A percentile compares a stretch with the other conserved stretches of the same genome.
Evolutionary conservation across 371 early-diverging fungal genomes (phyloP).

Genomic region (Syncephalis fuscata): DNA sequence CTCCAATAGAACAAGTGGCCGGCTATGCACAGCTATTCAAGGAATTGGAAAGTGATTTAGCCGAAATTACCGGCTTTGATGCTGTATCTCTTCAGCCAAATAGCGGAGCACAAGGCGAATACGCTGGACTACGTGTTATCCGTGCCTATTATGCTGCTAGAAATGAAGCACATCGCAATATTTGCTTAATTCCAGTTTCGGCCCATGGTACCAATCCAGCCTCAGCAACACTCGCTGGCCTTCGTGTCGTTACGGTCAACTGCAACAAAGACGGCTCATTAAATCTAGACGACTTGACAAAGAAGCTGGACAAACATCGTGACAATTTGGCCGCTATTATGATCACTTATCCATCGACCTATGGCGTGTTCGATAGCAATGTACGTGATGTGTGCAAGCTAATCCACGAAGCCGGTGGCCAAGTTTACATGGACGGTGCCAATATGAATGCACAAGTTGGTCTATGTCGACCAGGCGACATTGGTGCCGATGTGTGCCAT

Average conservation of each 20-base stretch:
- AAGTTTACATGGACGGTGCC: slow-evolving; percentile 98
- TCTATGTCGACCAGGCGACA: slow-evolving; percentile 84
- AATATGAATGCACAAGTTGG: slow-evolving; percentile 98
- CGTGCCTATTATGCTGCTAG: slow-evolving; percentile 73
- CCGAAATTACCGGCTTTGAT: slow-evolving; percentile 86
- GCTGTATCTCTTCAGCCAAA: slow-evolving; percentile 89
- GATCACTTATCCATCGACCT: slow-evolving; percentile 97
- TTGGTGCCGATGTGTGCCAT: slow-evolving; percentile 97
- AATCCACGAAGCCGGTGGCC: slow-evolving; percentile 82
- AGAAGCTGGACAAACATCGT: slow-evolving; percentile 71
- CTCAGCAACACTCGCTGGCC: slow-evolving; percentile 91
- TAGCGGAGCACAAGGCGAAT: slow-evolving; percentile 97
- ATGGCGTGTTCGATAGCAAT: slow-evolving; percentile 89
- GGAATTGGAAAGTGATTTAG: slow-evolving; percentile 75
- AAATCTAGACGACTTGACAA: slow-evolving; percentile 73
- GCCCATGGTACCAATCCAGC: slow-evolving; percentile 99
- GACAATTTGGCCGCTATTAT: slow-evolving; percentile 80
- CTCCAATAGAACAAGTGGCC: slow-evolving; percentile 75
- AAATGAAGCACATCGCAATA: slow-evolving; percentile 68
- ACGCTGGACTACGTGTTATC: slow-evolving; percentile 87
- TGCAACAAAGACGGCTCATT: slow-evolving; percentile 82
- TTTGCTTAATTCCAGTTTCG: slow-evolving; percentile 92
- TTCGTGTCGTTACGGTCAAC: slow-evolving; percentile 83
- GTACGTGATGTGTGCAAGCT: slow-evolving; percentile 73
- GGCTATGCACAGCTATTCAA: slow-evolving; percentile 75